A percentile compares a stretch with the other conserved stretches of the same genome.
Conservation (phyloP, 805 yeast genomes). For the Yamadazyma ubonensis region DNA sequence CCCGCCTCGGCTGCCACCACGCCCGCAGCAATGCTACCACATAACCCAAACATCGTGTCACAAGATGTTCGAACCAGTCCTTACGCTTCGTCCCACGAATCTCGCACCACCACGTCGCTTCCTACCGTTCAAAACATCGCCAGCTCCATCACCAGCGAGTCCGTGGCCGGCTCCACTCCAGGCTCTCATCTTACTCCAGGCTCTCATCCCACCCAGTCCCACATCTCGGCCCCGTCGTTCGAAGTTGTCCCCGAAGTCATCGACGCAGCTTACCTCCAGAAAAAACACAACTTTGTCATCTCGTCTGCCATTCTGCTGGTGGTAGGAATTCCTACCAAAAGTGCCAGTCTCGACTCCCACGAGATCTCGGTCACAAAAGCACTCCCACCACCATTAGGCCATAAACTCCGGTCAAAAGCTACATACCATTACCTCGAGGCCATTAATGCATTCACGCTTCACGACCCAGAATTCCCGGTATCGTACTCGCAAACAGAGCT, state of each 20-base stretch:
- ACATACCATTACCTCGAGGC: neutral
- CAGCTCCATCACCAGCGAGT: neutral
- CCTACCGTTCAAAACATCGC: neutral
- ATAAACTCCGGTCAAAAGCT: neutral
- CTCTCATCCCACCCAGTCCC: too few species aligned
- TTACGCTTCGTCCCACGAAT: neutral
- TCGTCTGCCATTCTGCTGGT: neutral
- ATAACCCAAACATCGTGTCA: neutral
- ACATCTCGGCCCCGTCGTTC: too few species aligned
- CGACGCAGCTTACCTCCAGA: neutral
- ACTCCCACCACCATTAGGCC: neutral
- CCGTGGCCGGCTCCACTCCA: neutral
- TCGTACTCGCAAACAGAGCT: slow-evolving; percentile 18
- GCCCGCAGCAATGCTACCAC: neutral
- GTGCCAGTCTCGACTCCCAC: neutral
- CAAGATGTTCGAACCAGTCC: neutral
- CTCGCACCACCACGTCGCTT: neutral
- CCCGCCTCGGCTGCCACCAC: neutral
- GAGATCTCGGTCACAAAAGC: neutral
- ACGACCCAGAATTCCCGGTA: slow-evolving; percentile 23
- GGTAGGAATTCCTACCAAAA: neutral
- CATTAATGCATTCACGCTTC: slow-evolving; percentile 29
- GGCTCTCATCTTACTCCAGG: neutral
- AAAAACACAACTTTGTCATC: neutral
- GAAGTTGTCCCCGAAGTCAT: neutral